Base-by-base conservation (phyloP, 1,284 basidiomycete species). In the Rugiboletus extremiorientalis region DNA sequence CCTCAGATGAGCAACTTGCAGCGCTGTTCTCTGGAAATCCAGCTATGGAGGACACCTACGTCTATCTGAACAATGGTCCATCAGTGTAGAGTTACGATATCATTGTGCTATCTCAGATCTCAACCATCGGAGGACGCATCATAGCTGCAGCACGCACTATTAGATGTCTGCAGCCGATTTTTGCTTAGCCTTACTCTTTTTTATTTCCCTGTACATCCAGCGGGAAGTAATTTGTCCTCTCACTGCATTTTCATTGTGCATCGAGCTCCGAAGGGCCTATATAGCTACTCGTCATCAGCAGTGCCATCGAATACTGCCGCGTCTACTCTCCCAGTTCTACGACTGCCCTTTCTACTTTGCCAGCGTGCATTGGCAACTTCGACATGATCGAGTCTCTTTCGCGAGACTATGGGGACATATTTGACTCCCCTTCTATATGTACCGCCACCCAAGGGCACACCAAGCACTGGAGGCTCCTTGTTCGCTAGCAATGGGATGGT, bases 341-440 rank as follows among this genome's bases (percentile, higher is more conserved):
- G 73, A 58, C 70, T 72, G 36, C 84, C 88, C 63, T 85, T 86
- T 12, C 88, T 86, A 25, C 80, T 71, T 59, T 85, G 80, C 89
- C 91, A 96, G 54, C 88, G 81, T 65, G 84, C 84, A 69, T 97
- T 96, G 18, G 84, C 80, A 20, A 83, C 80, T 40, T 92, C 88
- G 0, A 90, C 86, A 22, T 80, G 79, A 56, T 91, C 89, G 33
- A 88, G 76, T 54, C 91, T 78, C 52, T 84, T 82, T 54, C 93
- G 79, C 55, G 78, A 65, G 47, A 93, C 65, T 37, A 97, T 63
- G 10, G 85, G 85, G 14, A 83, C 76, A 63, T 94, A 95, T 61
- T 81, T 85, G 16, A 76, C 74, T 10, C 77, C 79, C 25, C 85
- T 79, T 59, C 82, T 81, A 54, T 80, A 81, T 47, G 80, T 81